Conservation (phyloP, 108 stramenopile genomes). For the Skeletonema grethae region DNA sequence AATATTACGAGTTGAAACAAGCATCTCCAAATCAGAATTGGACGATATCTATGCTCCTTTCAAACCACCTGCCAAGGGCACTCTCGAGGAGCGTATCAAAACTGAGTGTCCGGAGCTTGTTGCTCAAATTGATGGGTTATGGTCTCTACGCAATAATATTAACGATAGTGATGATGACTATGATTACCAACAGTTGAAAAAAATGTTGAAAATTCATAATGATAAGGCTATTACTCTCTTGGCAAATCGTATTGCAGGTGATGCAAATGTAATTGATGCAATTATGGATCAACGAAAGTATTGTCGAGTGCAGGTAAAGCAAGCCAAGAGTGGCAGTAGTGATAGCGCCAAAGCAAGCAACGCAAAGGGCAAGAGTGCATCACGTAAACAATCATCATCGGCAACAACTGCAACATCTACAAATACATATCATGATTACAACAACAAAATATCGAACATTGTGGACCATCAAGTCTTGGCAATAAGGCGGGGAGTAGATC, state of each 20-base stretch:
- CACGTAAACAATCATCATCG: constrained; percentile 12
- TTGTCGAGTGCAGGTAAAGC: constrained; percentile 45
- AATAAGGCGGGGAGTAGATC: constrained; percentile 57
- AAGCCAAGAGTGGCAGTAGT: constrained; percentile 11
- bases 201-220: constrained; percentile 22
- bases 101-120: constrained; percentile 57
- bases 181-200: not conserved
- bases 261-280: constrained; percentile 47
- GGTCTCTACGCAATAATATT: constrained; percentile 17
- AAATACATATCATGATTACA: constrained; percentile 57
- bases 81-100: constrained; percentile 55
- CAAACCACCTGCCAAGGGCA: constrained; percentile 65
- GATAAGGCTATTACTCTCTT: constrained; percentile 48
- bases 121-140: constrained; percentile 43
- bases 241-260: constrained; percentile 56
- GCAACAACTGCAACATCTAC: constrained; percentile 7
- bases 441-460: constrained; percentile 16
- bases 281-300: constrained; percentile 31
- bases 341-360: constrained; percentile 4
- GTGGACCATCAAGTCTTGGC: constrained; percentile 64
- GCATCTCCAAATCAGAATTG: constrained; percentile 55
- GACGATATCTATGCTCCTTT: constrained; percentile 67
- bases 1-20: constrained; percentile 35
- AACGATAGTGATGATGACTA: not conserved
- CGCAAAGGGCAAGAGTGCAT: constrained; percentile 2